Base-by-base conservation (phyloP, 768 basidiomycete genomes). In the Rhodotorula graminis region DNA sequence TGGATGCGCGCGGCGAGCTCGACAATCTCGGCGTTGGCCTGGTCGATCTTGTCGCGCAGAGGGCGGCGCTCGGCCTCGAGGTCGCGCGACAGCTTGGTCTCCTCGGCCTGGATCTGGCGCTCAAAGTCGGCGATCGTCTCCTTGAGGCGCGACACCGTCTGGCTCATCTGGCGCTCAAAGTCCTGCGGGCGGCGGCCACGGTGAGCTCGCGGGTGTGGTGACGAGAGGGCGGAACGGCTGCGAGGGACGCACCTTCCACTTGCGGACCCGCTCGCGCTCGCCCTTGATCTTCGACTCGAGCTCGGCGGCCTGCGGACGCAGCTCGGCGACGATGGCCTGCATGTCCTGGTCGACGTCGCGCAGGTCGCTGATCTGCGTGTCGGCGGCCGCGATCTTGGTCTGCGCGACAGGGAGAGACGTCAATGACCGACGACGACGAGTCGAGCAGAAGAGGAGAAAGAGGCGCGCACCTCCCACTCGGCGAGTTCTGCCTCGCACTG, bases 71-170 rank as follows among this genome's bases (percentile, higher is more conserved):
- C 72, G 19, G 64, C 70, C 53, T 73, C 65, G 60, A 67, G 33
- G 61, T 71, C 59, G 40, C 74, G 70, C 83, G 87, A 81, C 86
- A 83, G 55, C 85, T 79, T 86, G 47, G 80, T 81, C 16, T 84
- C 83, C 79, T 90, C 90, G 42, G 82, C 83, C 3, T 76, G 81
- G 53, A 93, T 88, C 61, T 85, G 82, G 27, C 80, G 75, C 3
- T 86, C 80, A n/a, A 82, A 78, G 0, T 82, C 80, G 27, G 74
- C 71, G 59, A 85, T 84, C 25, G 50, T 59, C 29, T 16, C 49
- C 11, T 33, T 11, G 25, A 67, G 58, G 57, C 64, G 73, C 0
- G 12, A 1, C 14, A 71, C 2, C 23, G 64, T n/a, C 16, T 21
- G 27, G 55, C 53, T 70, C 55, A 67, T 52, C 58, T 61, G 37